Percentiles rank a stretch among this genome's conserved stretches.
phyloP scores from a whole-genome alignment of 2,329 filamentous ascomycete genomes.

The Fusarium nygamai region DNA sequence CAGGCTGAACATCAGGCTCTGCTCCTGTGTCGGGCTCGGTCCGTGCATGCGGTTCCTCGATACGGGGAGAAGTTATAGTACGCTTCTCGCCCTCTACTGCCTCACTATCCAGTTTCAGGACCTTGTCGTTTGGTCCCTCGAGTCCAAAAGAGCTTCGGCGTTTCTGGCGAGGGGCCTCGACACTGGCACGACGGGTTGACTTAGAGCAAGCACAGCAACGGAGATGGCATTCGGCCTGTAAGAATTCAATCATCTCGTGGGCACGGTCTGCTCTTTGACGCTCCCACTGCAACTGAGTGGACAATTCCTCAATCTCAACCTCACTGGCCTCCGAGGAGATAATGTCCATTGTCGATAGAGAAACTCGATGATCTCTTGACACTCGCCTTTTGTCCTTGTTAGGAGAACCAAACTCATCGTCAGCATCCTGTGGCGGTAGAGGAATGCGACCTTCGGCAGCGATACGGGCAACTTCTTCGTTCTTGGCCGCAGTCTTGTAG shows the following conservation, averaged over 20 bases:
- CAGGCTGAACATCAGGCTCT: conserved; percentile 5
- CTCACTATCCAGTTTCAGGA: conserved; percentile 49
- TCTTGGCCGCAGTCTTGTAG: conserved; percentile 75
- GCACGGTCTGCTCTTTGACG: conserved; percentile 73
- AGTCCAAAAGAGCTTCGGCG: conserved; percentile 40
- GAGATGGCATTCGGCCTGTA: conserved; percentile 78
- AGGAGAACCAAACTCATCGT: conserved; percentile 72
- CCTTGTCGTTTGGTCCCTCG: conserved; percentile 45
- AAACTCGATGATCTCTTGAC: conserved; percentile 53
- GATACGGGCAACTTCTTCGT: conserved; percentile 77
- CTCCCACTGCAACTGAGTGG: conserved; percentile 64
- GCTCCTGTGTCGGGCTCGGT: conserved; percentile 9
- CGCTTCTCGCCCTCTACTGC: conserved; percentile 40
- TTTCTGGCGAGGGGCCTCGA: conserved; percentile 31
- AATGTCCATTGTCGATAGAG: conserved; percentile 61
- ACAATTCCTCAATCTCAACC: conserved; percentile 67
- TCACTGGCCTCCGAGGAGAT: conserved; percentile 65
- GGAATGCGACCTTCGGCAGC: conserved; percentile 77
- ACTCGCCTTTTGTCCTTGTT: conserved; percentile 61
- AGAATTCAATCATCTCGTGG: conserved; percentile 77
- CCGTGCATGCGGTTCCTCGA: conserved; percentile 34
- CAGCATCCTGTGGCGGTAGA: conserved; percentile 65
- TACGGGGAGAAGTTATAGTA: conserved; percentile 16
- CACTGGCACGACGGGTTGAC: conserved; percentile 31
- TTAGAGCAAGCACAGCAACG: conserved; percentile 71